Evolutionary conservation across 1,139 yeast species (phyloP).

Genomic region (Debaryomycetaceae sp.): DNA sequence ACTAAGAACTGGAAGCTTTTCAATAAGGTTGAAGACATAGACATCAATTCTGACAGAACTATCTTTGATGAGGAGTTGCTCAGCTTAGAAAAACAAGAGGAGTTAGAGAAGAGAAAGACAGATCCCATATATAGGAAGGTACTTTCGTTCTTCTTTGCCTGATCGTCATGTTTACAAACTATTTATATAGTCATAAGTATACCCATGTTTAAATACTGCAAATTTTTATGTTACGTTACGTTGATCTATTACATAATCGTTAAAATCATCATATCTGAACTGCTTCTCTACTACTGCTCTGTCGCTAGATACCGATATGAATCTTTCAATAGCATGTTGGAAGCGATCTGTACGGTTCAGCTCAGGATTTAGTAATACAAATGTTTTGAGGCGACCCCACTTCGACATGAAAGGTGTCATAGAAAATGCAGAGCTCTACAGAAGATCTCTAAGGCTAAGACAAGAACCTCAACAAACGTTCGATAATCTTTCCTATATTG

Average conservation of each 20-base stretch:
- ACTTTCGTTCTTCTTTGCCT: constrained; percentile 18
- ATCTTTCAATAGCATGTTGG: neutral
- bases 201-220: neutral
- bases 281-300: too few relatives aligned
- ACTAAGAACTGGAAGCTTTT: constrained; percentile 30
- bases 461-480: constrained; percentile 26
- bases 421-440: constrained; percentile 31
- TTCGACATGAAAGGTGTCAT: constrained; percentile 49
- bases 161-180: constrained; percentile 1
- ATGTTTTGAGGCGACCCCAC: constrained; percentile 34
- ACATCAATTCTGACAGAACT: constrained; percentile 30
- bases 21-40: constrained; percentile 32
- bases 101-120: constrained; percentile 21
- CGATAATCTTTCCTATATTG: constrained; percentile 29
- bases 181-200: constrained; percentile 1
- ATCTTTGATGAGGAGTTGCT: constrained; percentile 38
- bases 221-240: neutral
- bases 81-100: constrained; percentile 35
- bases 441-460: constrained; percentile 48
- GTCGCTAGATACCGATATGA: neutral
- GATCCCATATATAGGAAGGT: constrained; percentile 25
- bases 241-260: neutral
- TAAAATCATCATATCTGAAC: neutral
- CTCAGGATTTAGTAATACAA: constrained; percentile 14
- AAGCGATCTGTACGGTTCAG: neutral